A percentile compares a stretch with the other conserved stretches of the same genome.
phyloP scores from a whole-genome alignment of 1,284 basidiomycete genomes.

The Abortiporus biennis region DNA sequence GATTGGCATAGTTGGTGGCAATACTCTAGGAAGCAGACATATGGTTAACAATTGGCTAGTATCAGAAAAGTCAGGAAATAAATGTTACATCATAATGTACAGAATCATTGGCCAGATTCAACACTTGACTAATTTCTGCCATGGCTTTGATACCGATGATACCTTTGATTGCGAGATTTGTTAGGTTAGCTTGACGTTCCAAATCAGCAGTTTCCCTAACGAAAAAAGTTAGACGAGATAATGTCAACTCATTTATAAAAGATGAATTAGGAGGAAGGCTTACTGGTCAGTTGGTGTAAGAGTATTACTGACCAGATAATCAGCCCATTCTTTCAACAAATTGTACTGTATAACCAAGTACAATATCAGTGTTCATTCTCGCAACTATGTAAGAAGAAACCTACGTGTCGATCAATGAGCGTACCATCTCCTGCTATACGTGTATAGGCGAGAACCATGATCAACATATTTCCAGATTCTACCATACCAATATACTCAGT shows the following conservation, averaged over 20 bases:
- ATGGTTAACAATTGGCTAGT: no score
- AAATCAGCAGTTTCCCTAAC: conserved; percentile 52
- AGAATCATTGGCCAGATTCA: conserved; percentile 16
- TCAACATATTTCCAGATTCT: conserved; percentile 64
- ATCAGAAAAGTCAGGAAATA: not conserved
- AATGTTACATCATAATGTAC: not conserved
- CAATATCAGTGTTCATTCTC: not conserved
- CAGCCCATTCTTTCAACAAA: conserved; percentile 63
- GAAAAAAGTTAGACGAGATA: conserved; percentile 38
- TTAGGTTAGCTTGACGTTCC: conserved; percentile 48
- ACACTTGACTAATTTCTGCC: conserved; percentile 4
- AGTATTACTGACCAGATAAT: conserved; percentile 57
- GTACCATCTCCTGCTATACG: conserved; percentile 50
- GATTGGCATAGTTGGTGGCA: conserved; percentile 16
- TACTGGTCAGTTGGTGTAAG: conserved; percentile 49
- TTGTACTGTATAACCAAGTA: conserved; percentile 28
- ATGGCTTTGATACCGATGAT: conserved; percentile 10
- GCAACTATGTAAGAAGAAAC: conserved; percentile 15
- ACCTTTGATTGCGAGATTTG: conserved; percentile 65
- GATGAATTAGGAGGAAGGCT: no score
- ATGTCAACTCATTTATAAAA: not conserved
- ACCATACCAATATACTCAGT: not conserved
- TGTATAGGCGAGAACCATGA: conserved; percentile 65
- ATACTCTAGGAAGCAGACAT: conserved; percentile 5
- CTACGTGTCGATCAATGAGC: conserved; percentile 45